phyloP scores from a whole-genome alignment of 2,329 filamentous ascomycete genomes.

The Hymenoscyphus albidus region DNA sequence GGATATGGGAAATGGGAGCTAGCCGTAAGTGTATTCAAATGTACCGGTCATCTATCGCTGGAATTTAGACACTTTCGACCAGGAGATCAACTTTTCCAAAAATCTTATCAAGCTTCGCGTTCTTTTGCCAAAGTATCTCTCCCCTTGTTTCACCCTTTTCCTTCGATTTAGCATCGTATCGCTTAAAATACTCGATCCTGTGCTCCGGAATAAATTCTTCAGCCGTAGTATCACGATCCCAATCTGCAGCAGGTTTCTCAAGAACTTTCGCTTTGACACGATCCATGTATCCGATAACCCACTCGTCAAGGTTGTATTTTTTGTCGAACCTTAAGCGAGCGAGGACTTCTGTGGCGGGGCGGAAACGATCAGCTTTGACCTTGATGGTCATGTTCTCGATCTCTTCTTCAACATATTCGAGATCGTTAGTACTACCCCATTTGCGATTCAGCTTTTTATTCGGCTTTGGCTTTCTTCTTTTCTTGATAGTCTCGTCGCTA shows the following conservation, averaged over 20 bases:
- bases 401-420: too few relatives aligned
- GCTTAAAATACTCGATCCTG: conserved; percentile 57
- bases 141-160: conserved; percentile 23
- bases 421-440: too few relatives aligned
- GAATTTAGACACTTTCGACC: too few relatives aligned
- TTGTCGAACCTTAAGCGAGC: conserved; percentile 23
- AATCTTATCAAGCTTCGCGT: conserved; percentile 17
- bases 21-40: too few relatives aligned
- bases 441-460: not conserved
- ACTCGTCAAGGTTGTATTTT: conserved; percentile 25
- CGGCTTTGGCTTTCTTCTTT: not conserved
- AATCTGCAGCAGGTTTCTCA: conserved; percentile 19
- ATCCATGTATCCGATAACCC: conserved; percentile 25
- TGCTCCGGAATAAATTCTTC: conserved; percentile 66
- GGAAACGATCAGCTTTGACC: conserved; percentile 12
- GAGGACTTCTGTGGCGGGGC: conserved; percentile 23
- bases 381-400: too few relatives aligned
- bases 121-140: conserved; percentile 55
- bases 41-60: too few relatives aligned
- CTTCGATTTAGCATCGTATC: conserved; percentile 46
- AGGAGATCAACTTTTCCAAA: conserved; percentile 7
- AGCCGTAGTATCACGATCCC: conserved; percentile 39
- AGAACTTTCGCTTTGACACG: conserved; percentile 14
- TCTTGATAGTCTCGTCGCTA: not conserved
- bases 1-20: too few relatives aligned